Conservation (phyloP, 192 early-diverging fungal genomes). For the Gigaspora rosea region DNA sequence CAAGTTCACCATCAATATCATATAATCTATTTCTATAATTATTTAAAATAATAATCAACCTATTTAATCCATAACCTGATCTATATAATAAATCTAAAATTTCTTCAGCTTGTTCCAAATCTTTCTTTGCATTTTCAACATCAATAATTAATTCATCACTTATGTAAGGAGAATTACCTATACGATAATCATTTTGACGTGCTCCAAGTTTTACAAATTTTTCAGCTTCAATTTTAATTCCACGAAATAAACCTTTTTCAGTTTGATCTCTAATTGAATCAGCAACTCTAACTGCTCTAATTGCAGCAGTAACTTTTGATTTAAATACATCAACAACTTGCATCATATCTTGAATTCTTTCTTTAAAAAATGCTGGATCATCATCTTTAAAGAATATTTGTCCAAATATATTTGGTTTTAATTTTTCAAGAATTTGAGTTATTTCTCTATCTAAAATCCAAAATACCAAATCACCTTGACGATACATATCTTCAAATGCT, state of each 20-base stretch:
- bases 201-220: constrained; percentile 7
- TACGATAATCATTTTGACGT: background rate
- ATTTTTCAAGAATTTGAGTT: background rate
- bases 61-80: background rate
- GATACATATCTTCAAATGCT: constrained; percentile 19
- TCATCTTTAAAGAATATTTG: background rate
- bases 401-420: constrained; percentile 6
- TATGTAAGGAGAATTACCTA: too few relatives aligned
- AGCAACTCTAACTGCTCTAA: background rate
- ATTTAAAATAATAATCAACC: background rate
- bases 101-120: background rate
- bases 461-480: constrained; percentile 1
- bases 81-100: background rate
- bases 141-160: background rate
- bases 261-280: background rate
- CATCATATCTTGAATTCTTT: background rate
- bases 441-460: background rate
- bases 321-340: background rate
- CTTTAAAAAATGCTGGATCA: background rate
- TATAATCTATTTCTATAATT: constrained; percentile 4
- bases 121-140: background rate
- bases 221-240: background rate
- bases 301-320: background rate
- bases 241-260: background rate
- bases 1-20: background rate